Evolutionary conservation across 2,329 filamentous ascomycete genomes (phyloP).

Genomic region (Pseudocercospora crystallina): DNA sequence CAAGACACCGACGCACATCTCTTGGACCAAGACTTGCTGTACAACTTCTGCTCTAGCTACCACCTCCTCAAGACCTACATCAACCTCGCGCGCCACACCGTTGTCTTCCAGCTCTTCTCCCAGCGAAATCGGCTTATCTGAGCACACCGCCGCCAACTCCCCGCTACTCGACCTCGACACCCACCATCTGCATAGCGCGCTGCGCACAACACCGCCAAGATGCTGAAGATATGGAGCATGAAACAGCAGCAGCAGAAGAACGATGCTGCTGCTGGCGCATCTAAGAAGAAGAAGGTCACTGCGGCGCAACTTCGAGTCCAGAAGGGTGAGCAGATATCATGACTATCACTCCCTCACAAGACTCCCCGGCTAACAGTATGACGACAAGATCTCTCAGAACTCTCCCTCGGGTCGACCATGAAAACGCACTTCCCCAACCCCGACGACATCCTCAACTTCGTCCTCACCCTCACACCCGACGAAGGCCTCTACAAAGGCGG

Average conservation of each 20-base stretch:
- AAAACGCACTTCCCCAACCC: conserved; percentile 77
- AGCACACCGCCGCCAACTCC: no score
- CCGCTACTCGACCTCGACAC: not conserved
- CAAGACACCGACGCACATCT: no score
- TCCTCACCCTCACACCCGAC: conserved; percentile 77
- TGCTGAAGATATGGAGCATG: conserved; percentile 99
- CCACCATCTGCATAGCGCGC: not conserved
- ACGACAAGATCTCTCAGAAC: conserved; percentile 72
- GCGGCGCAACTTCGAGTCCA: conserved; percentile 93
- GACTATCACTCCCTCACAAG: not conserved
- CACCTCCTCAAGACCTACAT: no score
- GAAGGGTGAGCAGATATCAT: conserved; percentile 65
- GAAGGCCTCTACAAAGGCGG: conserved; percentile 88
- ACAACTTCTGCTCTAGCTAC: no score
- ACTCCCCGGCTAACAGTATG: conserved; percentile 1
- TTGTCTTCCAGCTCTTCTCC: not conserved
- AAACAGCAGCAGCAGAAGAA: conserved; percentile 92
- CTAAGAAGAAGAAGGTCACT: conserved; percentile 98
- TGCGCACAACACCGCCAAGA: conserved; percentile 50
- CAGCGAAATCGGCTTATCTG: no score
- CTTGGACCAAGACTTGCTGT: no score
- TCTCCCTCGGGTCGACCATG: conserved; percentile 78
- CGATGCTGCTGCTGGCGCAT: conserved; percentile 70
- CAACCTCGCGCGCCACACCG: no score
- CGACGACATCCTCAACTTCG: conserved; percentile 83